Evolutionary conservation across 1,284 basidiomycete species (phyloP).

Genomic region (Cryptococcus sp.): DNA sequence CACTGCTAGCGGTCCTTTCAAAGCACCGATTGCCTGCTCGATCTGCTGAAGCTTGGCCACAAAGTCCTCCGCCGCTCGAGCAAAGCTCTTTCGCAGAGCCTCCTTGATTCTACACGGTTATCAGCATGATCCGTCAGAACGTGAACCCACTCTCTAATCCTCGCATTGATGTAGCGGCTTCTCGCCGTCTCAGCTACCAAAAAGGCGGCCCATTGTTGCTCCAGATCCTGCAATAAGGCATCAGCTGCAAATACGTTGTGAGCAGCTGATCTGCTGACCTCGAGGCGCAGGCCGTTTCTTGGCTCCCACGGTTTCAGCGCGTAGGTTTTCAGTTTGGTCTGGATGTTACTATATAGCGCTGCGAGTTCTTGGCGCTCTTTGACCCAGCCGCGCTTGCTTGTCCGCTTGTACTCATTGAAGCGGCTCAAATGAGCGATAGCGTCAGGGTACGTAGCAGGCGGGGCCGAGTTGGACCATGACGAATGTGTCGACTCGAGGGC

Average conservation of each 20-base stretch:
- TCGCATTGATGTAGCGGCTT: conserved; percentile 83
- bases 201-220: conserved; percentile 73
- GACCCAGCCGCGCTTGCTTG: conserved; percentile 82
- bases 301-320: conserved; percentile 80
- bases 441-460: conserved; percentile 74
- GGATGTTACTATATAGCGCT: conserved; percentile 87
- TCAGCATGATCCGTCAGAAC: not conserved
- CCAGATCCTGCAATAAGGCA: conserved; percentile 63
- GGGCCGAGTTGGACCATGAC: conserved; percentile 65
- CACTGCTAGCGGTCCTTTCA: conserved; percentile 79
- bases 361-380: conserved; percentile 86
- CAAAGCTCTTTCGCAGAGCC: conserved; percentile 76
- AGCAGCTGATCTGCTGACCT: conserved; percentile 53
- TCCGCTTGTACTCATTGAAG: conserved; percentile 82
- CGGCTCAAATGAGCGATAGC: conserved; percentile 73
- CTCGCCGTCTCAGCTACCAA: conserved; percentile 73
- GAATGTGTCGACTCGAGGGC: conserved; percentile 66
- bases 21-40: conserved; percentile 72
- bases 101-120: conserved; percentile 78
- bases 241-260: not conserved
- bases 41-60: conserved; percentile 70
- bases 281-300: conserved; percentile 66
- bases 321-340: conserved; percentile 92
- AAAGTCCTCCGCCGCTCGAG: conserved; percentile 80
- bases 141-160: conserved; percentile 76